Evolutionary conservation across 345 rosid genomes (phyloP).

Genomic region (Sonneratia caseolaris): DNA sequence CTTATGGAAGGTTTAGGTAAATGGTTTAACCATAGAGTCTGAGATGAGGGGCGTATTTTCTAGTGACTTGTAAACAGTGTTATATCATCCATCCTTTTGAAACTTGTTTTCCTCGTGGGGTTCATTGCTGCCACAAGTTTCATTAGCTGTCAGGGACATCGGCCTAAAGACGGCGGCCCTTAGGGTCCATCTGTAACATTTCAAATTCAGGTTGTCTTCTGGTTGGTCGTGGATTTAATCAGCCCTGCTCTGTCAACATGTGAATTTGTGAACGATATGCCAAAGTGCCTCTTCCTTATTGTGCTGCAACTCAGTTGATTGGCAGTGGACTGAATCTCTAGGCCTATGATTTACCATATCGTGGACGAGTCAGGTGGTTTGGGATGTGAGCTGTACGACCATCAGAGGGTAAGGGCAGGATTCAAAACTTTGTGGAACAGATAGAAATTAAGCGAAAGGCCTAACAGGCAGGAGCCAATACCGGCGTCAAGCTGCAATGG

Average conservation of each 20-base stretch:
- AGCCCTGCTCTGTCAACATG: background rate
- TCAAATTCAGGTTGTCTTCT: background rate
- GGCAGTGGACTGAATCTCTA: too few species aligned
- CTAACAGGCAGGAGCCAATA: background rate
- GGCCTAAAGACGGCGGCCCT: background rate
- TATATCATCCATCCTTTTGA: background rate
- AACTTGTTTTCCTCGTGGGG: background rate
- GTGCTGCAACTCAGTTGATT: too few species aligned
- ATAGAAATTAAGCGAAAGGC: background rate
- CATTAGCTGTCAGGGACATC: background rate
- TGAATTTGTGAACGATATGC: background rate
- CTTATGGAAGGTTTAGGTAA: background rate
- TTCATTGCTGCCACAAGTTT: background rate
- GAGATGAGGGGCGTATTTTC: background rate
- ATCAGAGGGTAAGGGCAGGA: too few species aligned
- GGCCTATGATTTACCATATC: too few species aligned
- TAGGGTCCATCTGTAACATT: background rate
- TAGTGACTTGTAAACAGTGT: background rate
- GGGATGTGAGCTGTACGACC: too few species aligned
- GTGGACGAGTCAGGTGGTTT: too few species aligned
- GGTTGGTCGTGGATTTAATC: background rate
- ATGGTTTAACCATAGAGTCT: background rate
- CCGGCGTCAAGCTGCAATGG: background rate
- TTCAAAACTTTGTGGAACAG: too few species aligned
- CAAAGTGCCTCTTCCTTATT: background rate